A percentile compares a stretch with the other conserved stretches of the same genome.
Conservation (phyloP, 768 basidiomycete genomes). For the Mycena vitilis region DNA sequence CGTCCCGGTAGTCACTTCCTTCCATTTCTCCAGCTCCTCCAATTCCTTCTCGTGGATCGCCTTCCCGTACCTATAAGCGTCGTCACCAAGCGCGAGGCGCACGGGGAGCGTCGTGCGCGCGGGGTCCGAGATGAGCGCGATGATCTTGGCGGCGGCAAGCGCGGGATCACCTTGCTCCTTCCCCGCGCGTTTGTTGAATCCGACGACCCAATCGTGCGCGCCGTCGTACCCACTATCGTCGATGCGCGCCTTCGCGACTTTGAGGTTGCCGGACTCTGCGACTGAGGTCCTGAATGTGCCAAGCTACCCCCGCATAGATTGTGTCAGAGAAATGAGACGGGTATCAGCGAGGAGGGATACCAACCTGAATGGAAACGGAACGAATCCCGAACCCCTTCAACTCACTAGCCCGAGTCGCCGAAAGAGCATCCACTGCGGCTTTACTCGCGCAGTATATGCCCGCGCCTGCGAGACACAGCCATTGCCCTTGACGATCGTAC, state of each 20-base stretch:
- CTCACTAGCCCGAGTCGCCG: slow-evolving; percentile 20
- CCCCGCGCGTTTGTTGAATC: slow-evolving; percentile 25
- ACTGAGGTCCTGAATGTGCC: slow-evolving; percentile 37
- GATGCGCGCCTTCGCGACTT: slow-evolving; percentile 24
- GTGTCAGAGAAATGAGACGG: background rate
- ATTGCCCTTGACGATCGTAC: slow-evolving; percentile 37
- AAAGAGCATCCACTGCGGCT: slow-evolving; percentile 35
- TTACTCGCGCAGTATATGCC: slow-evolving; percentile 38
- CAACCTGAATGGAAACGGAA: slow-evolving; percentile 25
- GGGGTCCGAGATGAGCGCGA: slow-evolving; percentile 29
- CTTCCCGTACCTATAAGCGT: slow-evolving; percentile 14
- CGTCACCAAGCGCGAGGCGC: slow-evolving; percentile 30
- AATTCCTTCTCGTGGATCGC: slow-evolving; percentile 2
- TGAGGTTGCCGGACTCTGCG: slow-evolving; percentile 23
- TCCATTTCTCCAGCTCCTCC: slow-evolving; percentile 23
- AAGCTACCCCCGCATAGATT: slow-evolving; percentile 8
- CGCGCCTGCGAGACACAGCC: slow-evolving; percentile 29
- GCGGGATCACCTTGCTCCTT: slow-evolving; percentile 32
- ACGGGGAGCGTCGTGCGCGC: slow-evolving; percentile 21
- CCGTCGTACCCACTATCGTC: slow-evolving; percentile 22
- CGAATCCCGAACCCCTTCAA: slow-evolving; percentile 12
- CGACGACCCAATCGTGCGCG: slow-evolving; percentile 22
- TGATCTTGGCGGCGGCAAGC: slow-evolving; percentile 30
- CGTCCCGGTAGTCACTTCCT: slow-evolving; percentile 21
- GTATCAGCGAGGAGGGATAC: too few species aligned